Percentiles rank a stretch among this genome's conserved stretches.
Conservation (phyloP, 208 protist genomes). For the Naegleria gruberi region DNA sequence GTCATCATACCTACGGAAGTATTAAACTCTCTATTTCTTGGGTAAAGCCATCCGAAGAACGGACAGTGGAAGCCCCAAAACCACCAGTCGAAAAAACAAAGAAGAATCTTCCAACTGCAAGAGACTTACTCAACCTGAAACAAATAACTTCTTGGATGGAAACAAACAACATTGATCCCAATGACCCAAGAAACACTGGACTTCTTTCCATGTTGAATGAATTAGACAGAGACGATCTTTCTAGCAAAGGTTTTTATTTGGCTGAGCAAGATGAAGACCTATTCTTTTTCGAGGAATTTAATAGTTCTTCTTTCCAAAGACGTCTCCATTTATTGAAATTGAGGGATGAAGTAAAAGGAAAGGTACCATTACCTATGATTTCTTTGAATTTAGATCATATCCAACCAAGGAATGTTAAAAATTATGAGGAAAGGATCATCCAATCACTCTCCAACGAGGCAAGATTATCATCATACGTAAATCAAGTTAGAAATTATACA, state of each 20-base stretch:
- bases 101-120: background rate
- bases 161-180: background rate
- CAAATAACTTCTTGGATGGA: background rate
- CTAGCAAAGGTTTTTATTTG: background rate
- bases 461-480: background rate
- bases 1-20: background rate
- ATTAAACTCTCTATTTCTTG: background rate
- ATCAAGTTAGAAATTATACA: background rate
- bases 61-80: background rate
- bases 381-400: background rate
- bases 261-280: background rate
- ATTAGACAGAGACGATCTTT: background rate
- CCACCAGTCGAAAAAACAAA: background rate
- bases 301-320: background rate
- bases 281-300: background rate
- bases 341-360: background rate
- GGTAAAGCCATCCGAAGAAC: background rate
- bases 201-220: background rate
- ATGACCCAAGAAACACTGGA: conserved; percentile 15
- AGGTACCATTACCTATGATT: background rate
- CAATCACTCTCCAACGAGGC: background rate
- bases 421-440: background rate
- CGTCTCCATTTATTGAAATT: background rate
- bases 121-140: background rate
- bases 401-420: background rate